Conservation (phyloP, 208 protist species). For the Leishmania braziliensis region DNA sequence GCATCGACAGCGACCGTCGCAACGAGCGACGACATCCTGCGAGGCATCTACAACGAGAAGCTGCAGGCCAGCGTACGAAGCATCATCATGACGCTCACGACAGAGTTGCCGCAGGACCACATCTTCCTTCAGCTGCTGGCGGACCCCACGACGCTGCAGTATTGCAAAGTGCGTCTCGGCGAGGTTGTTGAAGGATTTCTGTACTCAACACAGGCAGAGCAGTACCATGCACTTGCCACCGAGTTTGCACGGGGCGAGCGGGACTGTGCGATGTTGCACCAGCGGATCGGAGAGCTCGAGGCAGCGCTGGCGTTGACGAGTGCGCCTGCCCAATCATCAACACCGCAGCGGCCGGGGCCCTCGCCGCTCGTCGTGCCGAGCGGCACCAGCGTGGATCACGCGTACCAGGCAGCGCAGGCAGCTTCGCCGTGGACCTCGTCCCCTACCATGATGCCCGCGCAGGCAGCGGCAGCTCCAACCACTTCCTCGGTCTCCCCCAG, state of each 20-base stretch:
- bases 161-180: constrained; percentile 66
- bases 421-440: not conserved
- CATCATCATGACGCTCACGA: constrained; percentile 58
- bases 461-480: not conserved
- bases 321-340: not conserved
- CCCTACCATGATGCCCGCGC: not conserved
- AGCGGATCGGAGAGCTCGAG: constrained; percentile 47
- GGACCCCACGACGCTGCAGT: constrained; percentile 69
- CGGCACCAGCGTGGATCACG: not conserved
- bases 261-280: constrained; percentile 35
- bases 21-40: constrained; percentile 38
- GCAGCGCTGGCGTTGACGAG: constrained; percentile 9
- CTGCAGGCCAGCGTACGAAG: constrained; percentile 59
- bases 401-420: not conserved
- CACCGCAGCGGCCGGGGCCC: not conserved
- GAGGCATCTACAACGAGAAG: constrained; percentile 73
- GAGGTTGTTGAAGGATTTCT: constrained; percentile 86
- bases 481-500: constrained; percentile 3
- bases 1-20: constrained; percentile 1
- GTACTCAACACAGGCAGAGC: constrained; percentile 70
- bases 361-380: not conserved
- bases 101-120: constrained; percentile 71
- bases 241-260: constrained; percentile 65
- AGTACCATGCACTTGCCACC: constrained; percentile 74
- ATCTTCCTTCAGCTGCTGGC: constrained; percentile 77